Percentiles rank a stretch among this genome's conserved stretches.
These are phyloP conservation scores for Pinus albicaulis DNA, from an alignment of 75 land plant genomes.

Conservation along the genomic window DNA sequence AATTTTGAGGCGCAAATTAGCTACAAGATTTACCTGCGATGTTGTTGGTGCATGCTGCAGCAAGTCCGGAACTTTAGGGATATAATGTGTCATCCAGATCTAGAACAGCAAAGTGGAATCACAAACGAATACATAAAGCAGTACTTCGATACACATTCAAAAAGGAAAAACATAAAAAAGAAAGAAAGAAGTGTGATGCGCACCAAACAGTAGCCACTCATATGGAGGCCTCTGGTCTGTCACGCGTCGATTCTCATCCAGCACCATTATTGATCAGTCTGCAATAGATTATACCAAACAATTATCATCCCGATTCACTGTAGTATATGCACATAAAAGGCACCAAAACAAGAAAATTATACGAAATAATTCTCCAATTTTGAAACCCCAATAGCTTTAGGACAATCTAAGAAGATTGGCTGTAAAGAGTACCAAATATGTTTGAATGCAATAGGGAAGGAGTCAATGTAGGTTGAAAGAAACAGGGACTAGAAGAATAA, in stretches of 20 bases:
- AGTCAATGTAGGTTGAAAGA: no score
- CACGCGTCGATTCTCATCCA: conserved; percentile 23
- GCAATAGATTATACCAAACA: no score
- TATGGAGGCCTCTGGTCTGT: conserved; percentile 32
- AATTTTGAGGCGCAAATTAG: background rate
- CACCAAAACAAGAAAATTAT: no score
- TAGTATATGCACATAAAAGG: no score
- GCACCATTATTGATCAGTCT: conserved; percentile 2
- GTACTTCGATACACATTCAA: background rate
- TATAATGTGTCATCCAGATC: conserved; percentile 85
- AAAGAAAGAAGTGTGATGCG: background rate
- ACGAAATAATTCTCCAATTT: no score
- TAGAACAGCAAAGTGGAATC: background rate
- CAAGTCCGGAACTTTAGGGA: conserved; percentile 61
- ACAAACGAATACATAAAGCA: background rate
- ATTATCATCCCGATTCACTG: no score
- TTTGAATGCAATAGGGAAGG: no score
- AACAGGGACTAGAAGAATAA: no score
- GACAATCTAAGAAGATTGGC: no score
- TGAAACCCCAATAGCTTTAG: no score
- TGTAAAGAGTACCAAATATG: no score
- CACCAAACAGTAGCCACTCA: conserved; percentile 74
- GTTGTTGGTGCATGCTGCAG: conserved; percentile 67
- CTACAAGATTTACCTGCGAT: conserved; percentile 45
- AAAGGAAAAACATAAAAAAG: background rate